A percentile compares a stretch with the other conserved stretches of the same genome.
phyloP scores from a whole-genome alignment of 257 asterid genomes.

The Ballota nigra region DNA sequence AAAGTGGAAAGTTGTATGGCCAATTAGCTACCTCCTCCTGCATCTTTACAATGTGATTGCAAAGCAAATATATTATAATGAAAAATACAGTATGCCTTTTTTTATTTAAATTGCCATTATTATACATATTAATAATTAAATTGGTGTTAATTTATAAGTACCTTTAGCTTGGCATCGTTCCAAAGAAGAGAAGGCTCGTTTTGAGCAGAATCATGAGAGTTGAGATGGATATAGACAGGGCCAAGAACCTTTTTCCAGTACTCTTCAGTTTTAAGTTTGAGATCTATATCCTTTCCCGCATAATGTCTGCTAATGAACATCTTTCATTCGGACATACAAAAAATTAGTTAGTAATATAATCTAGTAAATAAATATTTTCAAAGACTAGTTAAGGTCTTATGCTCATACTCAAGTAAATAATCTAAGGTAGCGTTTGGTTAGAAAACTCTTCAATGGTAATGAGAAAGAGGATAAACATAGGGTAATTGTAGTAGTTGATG shows the following conservation, averaged over 20 bases:
- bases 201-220: constrained; percentile 38
- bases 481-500: too few species aligned
- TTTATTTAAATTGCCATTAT: too few species aligned
- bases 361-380: background rate
- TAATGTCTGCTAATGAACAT: constrained; percentile 66
- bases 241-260: constrained; percentile 81
- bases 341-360: background rate
- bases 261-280: constrained; percentile 39
- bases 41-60: constrained; percentile 36
- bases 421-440: too few species aligned
- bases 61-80: too few species aligned
- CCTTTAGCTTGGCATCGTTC: constrained; percentile 63
- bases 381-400: background rate
- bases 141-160: too few species aligned
- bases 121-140: too few species aligned
- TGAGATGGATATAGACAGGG: constrained; percentile 58
- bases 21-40: constrained; percentile 44
- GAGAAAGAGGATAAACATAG: too few species aligned
- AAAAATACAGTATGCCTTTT: background rate
- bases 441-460: too few species aligned
- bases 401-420: background rate
- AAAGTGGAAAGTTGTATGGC: constrained; percentile 59
- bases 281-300: constrained; percentile 45
- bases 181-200: constrained; percentile 51
- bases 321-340: constrained; percentile 24